Base-by-base conservation (phyloP, 2,329 filamentous ascomycete genomes). In the Emergomyces orientalis region DNA sequence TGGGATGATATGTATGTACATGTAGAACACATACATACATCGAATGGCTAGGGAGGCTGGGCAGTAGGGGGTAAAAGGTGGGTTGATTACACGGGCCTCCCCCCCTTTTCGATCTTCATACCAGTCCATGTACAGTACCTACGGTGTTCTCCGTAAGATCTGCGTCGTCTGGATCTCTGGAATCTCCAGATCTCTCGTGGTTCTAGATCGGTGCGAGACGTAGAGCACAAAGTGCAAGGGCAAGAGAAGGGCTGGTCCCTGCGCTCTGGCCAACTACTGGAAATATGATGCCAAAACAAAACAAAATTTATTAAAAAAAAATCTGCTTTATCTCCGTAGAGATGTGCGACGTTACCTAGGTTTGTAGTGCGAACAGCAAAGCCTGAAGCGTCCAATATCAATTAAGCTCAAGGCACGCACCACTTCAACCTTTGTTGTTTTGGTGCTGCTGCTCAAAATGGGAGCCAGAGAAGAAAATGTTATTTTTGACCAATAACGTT, bases 371-470 rank as follows among this genome's bases (percentile, higher is more conserved):
- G 13, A 54, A 54, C 19, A 8, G 7, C 27, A 27, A 14, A 34
- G 51, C 51, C 17, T 54, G 27, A 22, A 22, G 51, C 17, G n/a
- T 54, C 51, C 51, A 54, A 54, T 54, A 34, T 54, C 51, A 54
- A 54, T 54, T 54, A 54, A 54, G 51, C 51, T 34, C 51, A 34
- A 34, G 51, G 17, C 51, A 54, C 51, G 17, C 51, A 54, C 51
- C 51, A 30, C 19, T 19, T 54, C 51, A 34, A n/a, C 51, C 47
- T 30, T 27, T 11, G 27, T 19, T 34, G 19, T 49, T 49, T 54
- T 27, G 27, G 51, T n/a, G 27, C 8, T 54, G n/a, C 51, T 54
- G 13, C 51, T 54, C 17, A 27, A 54, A 54, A 32, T 30, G 30
- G 51, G 51, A 7, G 30, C 17, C 7, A 5, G 51, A 54, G 30